Evolutionary conservation across 495 filamentous ascomycete species (phyloP), one percentile per base, ranked within the genome.

Genomic region (Tuber brumale): DNA sequence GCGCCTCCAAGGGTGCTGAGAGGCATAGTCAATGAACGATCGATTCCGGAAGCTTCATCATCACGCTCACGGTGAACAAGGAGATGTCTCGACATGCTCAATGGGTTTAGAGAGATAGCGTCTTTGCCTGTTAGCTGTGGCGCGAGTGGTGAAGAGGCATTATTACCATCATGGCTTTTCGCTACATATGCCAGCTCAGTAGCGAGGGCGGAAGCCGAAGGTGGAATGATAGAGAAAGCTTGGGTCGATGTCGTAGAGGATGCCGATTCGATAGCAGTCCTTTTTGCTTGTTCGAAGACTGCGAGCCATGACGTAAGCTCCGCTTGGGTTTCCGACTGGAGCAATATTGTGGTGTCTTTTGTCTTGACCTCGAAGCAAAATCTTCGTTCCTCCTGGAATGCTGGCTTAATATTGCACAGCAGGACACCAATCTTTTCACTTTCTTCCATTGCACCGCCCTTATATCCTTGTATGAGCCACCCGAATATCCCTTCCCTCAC

Each of bases 281-380:
- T 91, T 85, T 99, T 99, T 42, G 95, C 94, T 41, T 93, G 88
- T 76, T 98, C 95, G 80, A 99, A 97, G 12, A 93, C 89, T 74
- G 91, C 89, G 69, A 99, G 90, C 95, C 95, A 99, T 75, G 95
- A 93, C 76, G 91, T 92, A 37, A 99, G 86, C 80, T 97, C 93
- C 70, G 87, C 85, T 81, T 97, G 95, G 0, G 93, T 97, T 82
- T 98, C 96, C 8, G 95, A 93, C 84, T 99, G 95, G 42, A 99
- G 86, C 74, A 97, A 85, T 66, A 97, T 90, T 70, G 90, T 94
- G 80, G 91, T 92, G 81, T 95, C 96, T 83, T 97, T 99, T 21
- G 95, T 99, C 87, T 97, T 99, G 79, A 99, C 94, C 84, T 98
- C 96, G 81, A 98, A 99, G 82, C 96, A 97, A 83, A 97, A 98